phyloP scores from a whole-genome alignment of 1,139 yeast species.

The Saccharomyces pastorianus region DNA sequence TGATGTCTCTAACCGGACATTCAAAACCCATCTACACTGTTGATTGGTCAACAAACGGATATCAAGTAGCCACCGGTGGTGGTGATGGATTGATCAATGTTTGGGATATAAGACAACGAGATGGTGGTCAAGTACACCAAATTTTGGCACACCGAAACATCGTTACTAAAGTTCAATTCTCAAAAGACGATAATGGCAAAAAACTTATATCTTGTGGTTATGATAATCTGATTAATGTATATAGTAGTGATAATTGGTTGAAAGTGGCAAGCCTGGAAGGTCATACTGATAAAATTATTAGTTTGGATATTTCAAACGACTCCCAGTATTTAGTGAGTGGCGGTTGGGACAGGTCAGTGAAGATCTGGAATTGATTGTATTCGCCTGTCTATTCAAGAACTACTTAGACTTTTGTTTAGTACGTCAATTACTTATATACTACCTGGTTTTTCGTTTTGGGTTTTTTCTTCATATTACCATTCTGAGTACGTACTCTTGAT shows the following conservation, averaged over 20 bases:
- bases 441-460: constrained; percentile 5
- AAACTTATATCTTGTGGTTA: constrained; percentile 58
- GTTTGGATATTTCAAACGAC: constrained; percentile 49
- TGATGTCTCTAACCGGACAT: constrained; percentile 58
- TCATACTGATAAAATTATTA: constrained; percentile 64
- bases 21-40: constrained; percentile 60
- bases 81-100: constrained; percentile 74
- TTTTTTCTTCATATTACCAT: not conserved
- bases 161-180: too few relatives aligned
- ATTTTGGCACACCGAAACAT: constrained; percentile 74
- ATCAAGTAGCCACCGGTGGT: constrained; percentile 71
- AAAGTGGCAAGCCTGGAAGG: constrained; percentile 49
- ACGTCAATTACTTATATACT: too few relatives aligned
- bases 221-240: constrained; percentile 56
- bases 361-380: constrained; percentile 43
- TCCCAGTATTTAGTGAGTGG: constrained; percentile 46
- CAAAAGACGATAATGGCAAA: constrained; percentile 37
- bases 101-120: constrained; percentile 69
- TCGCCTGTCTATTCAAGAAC: too few relatives aligned
- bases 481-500: constrained; percentile 18
- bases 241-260: constrained; percentile 72
- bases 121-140: constrained; percentile 36
- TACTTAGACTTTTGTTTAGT: too few relatives aligned
- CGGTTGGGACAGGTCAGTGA: constrained; percentile 80
- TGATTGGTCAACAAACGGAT: constrained; percentile 74